A percentile compares a stretch with the other conserved stretches of the same genome.
These are phyloP conservation scores for Clarireedia monteithiana DNA, from an alignment of 2,329 filamentous ascomycete genomes.

Conservation along the genomic window DNA sequence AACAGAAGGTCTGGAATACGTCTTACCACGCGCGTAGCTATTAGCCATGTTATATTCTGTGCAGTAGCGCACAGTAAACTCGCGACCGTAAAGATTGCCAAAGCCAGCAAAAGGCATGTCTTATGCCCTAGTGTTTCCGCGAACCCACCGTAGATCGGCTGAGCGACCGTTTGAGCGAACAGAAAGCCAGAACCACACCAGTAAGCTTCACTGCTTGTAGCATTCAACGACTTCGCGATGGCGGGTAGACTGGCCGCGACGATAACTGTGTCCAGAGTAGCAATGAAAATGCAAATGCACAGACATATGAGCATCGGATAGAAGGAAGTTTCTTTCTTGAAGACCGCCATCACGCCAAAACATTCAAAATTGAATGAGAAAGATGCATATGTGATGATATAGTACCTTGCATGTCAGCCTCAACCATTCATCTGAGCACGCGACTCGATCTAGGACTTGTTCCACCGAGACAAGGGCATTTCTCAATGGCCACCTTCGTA, in stretches of 20 bases:
- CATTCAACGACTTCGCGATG: constrained; percentile 11
- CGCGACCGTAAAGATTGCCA: constrained; percentile 7
- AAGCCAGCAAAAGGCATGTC: constrained; percentile 9
- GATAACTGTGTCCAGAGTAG: not conserved
- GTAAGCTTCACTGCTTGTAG: constrained; percentile 13
- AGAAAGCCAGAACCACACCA: constrained; percentile 16
- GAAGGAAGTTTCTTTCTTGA: not conserved
- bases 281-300: not conserved
- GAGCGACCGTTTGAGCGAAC: constrained; percentile 12
- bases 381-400: not conserved
- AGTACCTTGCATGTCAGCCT: not conserved
- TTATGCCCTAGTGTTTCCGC: constrained; percentile 13
- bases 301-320: not conserved
- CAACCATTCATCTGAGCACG: not conserved
- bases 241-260: constrained; percentile 9
- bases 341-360: not conserved
- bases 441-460: too few relatives aligned
- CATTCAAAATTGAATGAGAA: not conserved
- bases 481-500: too few relatives aligned
- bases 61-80: constrained; percentile 12
- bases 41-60: constrained; percentile 12
- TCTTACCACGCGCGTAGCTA: constrained; percentile 9
- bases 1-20: not conserved
- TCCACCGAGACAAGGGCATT: too few relatives aligned
- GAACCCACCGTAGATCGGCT: constrained; percentile 15